These are phyloP conservation scores for Nicotiana knightiana DNA, from an alignment of 257 asterid species.

Conservation along the genomic window DNA sequence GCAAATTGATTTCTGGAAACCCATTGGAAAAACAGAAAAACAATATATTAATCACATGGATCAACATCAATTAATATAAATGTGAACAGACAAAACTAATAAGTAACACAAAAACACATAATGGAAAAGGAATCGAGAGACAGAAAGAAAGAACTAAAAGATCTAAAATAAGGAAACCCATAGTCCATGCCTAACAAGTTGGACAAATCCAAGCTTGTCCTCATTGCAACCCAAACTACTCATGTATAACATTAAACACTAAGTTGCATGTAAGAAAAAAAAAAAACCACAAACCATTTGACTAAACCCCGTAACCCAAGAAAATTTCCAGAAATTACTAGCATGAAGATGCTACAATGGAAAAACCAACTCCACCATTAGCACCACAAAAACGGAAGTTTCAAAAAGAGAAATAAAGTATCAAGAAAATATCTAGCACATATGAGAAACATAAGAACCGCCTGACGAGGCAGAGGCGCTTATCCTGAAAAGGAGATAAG, in stretches of 20 bases:
- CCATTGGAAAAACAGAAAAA: slow-evolving; percentile 5
- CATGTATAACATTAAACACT: neutral
- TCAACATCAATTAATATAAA: neutral
- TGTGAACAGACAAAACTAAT: neutral
- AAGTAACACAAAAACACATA: neutral
- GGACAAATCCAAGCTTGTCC: neutral
- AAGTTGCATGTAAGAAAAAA: neutral
- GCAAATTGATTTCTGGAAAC: slow-evolving; percentile 76
- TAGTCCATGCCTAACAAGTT: neutral
- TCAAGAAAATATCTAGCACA: neutral
- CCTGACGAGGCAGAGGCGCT: neutral
- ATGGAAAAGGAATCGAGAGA: neutral
- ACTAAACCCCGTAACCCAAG: neutral
- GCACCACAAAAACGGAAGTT: neutral
- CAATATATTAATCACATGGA: neutral
- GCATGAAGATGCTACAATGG: neutral
- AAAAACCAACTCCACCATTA: neutral
- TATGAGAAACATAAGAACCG: neutral
- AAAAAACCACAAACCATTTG: neutral
- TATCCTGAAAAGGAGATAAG: neutral
- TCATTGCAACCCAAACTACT: neutral
- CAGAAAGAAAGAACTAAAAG: neutral
- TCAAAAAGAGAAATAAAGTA: neutral
- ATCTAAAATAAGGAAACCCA: neutral
- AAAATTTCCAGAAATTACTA: neutral